Conservation (phyloP, 805 yeast species). For the Metschnikowia orientalis region DNA sequence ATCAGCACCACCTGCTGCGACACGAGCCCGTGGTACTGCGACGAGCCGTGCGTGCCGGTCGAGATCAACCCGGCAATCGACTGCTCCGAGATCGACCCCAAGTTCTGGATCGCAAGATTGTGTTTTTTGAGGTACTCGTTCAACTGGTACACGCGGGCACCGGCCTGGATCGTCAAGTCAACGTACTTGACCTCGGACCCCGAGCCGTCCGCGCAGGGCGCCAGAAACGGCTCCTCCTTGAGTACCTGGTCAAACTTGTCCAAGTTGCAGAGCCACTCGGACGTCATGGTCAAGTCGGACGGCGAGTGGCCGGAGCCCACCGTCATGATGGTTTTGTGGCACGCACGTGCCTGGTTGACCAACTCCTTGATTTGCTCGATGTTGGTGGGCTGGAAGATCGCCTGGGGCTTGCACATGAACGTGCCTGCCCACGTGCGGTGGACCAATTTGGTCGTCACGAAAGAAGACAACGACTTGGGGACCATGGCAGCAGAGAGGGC, state of each 20-base stretch:
- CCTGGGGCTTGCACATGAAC: conserved; percentile 68
- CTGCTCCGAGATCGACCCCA: conserved; percentile 93
- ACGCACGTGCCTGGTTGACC: conserved; percentile 58
- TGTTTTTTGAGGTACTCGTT: conserved; percentile 59
- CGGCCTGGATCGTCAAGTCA: conserved; percentile 94
- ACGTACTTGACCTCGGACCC: conserved; percentile 56
- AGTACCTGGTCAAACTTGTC: conserved; percentile 67
- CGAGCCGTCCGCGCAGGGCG: conserved; percentile 25
- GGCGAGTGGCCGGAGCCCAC: conserved; percentile 97
- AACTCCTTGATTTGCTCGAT: conserved; percentile 65
- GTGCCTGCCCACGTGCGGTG: conserved; percentile 92
- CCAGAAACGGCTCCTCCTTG: conserved; percentile 40
- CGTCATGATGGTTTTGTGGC: conserved; percentile 65
- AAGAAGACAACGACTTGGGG: conserved; percentile 30
- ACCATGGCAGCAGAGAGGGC: conserved; percentile 16
- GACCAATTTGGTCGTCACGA: conserved; percentile 37
- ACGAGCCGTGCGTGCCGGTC: conserved; percentile 96
- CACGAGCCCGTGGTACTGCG: conserved; percentile 87
- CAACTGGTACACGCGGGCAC: conserved; percentile 71
- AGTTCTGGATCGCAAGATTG: conserved; percentile 78
- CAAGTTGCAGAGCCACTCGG: conserved; percentile 82
- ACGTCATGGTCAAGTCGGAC: conserved; percentile 80
- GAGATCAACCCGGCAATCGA: conserved; percentile 93
- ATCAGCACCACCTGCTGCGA: conserved; percentile 82
- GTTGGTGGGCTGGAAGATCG: conserved; percentile 71